Evolutionary conservation across 2,329 filamentous ascomycete genomes (phyloP).

Genomic region (Alternaria tenuissima): DNA sequence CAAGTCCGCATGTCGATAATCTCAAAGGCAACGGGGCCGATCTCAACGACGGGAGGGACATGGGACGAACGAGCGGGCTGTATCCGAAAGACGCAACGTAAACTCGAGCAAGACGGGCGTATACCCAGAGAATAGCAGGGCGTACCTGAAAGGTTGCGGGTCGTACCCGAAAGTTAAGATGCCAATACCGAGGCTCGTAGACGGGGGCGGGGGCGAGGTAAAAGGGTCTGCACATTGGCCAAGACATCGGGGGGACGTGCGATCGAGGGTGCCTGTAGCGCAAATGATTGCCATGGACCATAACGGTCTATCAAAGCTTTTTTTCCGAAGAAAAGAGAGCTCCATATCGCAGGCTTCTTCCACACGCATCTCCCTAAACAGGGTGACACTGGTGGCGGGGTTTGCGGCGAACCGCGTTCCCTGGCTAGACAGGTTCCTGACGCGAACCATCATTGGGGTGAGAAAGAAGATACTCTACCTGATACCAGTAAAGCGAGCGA

Average conservation of each 20-base stretch:
- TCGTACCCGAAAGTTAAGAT: constrained; percentile 6
- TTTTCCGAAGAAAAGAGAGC: constrained; percentile 13
- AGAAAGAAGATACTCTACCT: constrained; percentile 26
- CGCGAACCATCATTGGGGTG: constrained; percentile 26
- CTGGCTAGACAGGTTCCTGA: constrained; percentile 32
- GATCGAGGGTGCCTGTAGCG: constrained; percentile 29
- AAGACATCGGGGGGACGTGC: constrained; percentile 21
- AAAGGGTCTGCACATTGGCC: constrained; percentile 19
- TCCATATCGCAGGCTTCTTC: constrained; percentile 39
- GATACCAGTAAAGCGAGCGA: constrained; percentile 16
- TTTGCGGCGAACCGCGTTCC: constrained; percentile 17
- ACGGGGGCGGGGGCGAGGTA: constrained; percentile 6
- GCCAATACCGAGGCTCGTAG: constrained; percentile 8
- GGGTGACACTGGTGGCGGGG: constrained; percentile 34
- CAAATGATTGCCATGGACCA: constrained; percentile 32
- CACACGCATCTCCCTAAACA: constrained; percentile 34
- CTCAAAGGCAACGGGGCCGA: not conserved
- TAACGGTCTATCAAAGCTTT: constrained; percentile 26
- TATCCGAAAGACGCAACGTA: constrained; percentile 12
- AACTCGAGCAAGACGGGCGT: constrained; percentile 8
- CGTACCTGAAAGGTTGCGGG: constrained; percentile 20
- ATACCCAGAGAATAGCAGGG: constrained; percentile 15
- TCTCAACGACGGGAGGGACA: not conserved
- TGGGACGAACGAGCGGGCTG: constrained; percentile 4
- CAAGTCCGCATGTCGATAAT: constrained; percentile 14